Percentiles rank a stretch among this genome's conserved stretches.
phyloP scores from a whole-genome alignment of 768 basidiomycete genomes.

The Pisolithus marmoratus region DNA sequence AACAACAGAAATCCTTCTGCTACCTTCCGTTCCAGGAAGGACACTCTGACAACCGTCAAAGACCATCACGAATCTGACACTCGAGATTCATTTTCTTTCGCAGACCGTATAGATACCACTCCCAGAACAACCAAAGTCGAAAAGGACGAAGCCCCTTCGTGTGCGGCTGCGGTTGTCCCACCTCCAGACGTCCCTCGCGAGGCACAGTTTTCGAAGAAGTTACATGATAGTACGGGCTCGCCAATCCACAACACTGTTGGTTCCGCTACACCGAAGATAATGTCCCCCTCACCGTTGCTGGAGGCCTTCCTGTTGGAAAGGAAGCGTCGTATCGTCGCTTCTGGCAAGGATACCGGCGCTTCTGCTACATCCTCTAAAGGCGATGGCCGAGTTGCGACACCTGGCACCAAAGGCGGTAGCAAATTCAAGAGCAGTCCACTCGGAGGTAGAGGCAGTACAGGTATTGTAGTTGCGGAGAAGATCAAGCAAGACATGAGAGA shows the following conservation, averaged over 20 bases:
- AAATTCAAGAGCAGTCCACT: constrained; percentile 76
- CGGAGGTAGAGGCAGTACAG: constrained; percentile 37
- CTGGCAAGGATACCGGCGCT: constrained; percentile 12
- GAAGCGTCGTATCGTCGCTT: constrained; percentile 43
- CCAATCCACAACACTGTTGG: constrained; percentile 11
- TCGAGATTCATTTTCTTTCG: not conserved
- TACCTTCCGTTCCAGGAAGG: constrained; percentile 3
- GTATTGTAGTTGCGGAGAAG: constrained; percentile 46
- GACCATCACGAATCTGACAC: not conserved
- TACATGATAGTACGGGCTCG: constrained; percentile 10
- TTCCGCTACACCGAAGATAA: constrained; percentile 25
- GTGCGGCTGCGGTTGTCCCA: constrained; percentile 1
- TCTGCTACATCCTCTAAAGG: constrained; percentile 4
- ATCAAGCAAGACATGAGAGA: constrained; percentile 32
- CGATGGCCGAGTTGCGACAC: constrained; percentile 8
- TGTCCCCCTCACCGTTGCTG: constrained; percentile 51
- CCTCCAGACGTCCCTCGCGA: not conserved
- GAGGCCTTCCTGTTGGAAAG: constrained; percentile 66
- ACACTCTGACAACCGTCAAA: not conserved
- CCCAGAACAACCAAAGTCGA: constrained; percentile 3
- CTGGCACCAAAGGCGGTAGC: constrained; percentile 38
- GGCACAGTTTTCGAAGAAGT: constrained; percentile 6
- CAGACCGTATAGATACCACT: not conserved
- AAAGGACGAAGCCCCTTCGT: constrained; percentile 2
- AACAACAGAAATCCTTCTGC: constrained; percentile 6